Conservation (phyloP, 192 early-diverging fungal species). For the Cetraspora pellucida region DNA sequence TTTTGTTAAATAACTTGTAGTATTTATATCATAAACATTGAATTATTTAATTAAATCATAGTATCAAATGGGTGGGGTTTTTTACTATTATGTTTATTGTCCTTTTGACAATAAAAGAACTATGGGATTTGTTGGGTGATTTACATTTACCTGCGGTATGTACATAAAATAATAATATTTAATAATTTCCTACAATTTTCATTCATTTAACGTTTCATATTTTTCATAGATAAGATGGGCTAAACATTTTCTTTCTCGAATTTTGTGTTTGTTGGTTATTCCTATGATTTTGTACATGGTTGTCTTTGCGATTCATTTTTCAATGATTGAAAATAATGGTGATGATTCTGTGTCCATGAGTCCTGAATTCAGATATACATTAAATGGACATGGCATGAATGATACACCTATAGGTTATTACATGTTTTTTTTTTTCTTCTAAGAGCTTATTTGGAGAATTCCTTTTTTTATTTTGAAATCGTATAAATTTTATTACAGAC, state of each 20-base stretch:
- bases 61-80: slow-evolving; percentile 95
- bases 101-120: slow-evolving; percentile 76
- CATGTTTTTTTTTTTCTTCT: slow-evolving; percentile 9
- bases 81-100: slow-evolving; percentile 87
- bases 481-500: slow-evolving; percentile 40
- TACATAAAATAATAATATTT: background rate
- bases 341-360: slow-evolving; percentile 93
- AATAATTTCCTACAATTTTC: background rate
- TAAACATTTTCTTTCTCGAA: slow-evolving; percentile 83
- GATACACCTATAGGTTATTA: slow-evolving; percentile 49
- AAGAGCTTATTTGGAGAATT: slow-evolving; percentile 38
- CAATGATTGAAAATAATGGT: slow-evolving; percentile 71
- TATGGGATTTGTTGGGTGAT: slow-evolving; percentile 86
- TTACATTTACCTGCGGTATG: slow-evolving; percentile 54
- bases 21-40: background rate
- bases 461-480: background rate
- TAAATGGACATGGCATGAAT: slow-evolving; percentile 66
- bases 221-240: slow-evolving; percentile 35
- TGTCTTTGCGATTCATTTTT: slow-evolving; percentile 91
- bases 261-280: slow-evolving; percentile 78
- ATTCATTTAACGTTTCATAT: slow-evolving; percentile 2
- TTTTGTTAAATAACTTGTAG: background rate
- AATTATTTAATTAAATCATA: slow-evolving; percentile 31
- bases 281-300: slow-evolving; percentile 80
- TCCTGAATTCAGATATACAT: slow-evolving; percentile 81